Percentiles rank a stretch among this genome's conserved stretches.
Conservation (phyloP, 164 flowering plant species). For the Vitis amurensis region DNA sequence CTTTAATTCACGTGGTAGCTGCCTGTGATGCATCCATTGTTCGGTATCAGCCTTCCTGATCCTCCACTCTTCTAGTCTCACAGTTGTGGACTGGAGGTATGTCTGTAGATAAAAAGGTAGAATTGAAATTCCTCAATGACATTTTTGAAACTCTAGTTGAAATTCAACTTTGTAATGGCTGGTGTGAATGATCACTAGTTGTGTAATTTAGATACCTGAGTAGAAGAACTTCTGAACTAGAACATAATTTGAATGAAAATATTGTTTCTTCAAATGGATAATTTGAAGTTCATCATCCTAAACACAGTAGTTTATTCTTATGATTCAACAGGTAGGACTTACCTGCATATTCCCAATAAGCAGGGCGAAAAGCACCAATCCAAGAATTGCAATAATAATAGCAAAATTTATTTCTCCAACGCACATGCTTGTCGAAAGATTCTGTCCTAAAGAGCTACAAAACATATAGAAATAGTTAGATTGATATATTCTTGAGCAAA, state of each 20-base stretch:
- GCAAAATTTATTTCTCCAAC: slow-evolving; percentile 44
- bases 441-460: slow-evolving; percentile 50
- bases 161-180: too few species aligned
- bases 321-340: slow-evolving; percentile 8
- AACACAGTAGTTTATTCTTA: background rate
- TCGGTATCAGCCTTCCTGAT: slow-evolving; percentile 46
- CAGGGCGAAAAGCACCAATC: slow-evolving; percentile 48
- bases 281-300: background rate
- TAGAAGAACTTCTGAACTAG: too few species aligned
- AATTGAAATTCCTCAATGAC: background rate
- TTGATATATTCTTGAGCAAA: background rate
- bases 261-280: too few species aligned
- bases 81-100: slow-evolving; percentile 48
- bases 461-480: background rate
- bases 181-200: too few species aligned
- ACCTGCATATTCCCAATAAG: slow-evolving; percentile 67
- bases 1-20: slow-evolving; percentile 43
- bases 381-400: slow-evolving; percentile 36
- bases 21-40: slow-evolving; percentile 65
- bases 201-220: too few species aligned
- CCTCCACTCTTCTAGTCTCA: slow-evolving; percentile 59
- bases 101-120: slow-evolving; percentile 23
- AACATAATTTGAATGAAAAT: too few species aligned
- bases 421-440: slow-evolving; percentile 38
- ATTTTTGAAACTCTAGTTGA: background rate